A percentile compares a stretch with the other conserved stretches of the same genome.
phyloP scores from a whole-genome alignment of 2,329 filamentous ascomycete genomes.

The Penicillium thymicola region DNA sequence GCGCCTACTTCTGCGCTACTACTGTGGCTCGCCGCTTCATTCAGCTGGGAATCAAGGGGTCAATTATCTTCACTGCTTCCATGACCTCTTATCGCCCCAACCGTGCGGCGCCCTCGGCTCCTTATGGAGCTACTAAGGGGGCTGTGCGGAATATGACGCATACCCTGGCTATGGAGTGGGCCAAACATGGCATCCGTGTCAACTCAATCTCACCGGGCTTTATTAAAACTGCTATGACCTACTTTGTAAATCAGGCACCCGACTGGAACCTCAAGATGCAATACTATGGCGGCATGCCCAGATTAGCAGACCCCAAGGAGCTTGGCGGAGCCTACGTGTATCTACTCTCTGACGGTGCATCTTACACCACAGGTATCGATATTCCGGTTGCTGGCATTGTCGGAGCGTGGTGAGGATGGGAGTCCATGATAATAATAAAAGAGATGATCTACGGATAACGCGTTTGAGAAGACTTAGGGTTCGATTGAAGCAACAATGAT shows the following conservation, averaged over 20 bases:
- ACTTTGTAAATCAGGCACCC: constrained; percentile 51
- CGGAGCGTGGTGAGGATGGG: background rate
- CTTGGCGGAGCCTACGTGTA: constrained; percentile 58
- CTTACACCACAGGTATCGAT: constrained; percentile 38
- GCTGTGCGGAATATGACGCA: constrained; percentile 34
- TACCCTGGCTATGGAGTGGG: constrained; percentile 49
- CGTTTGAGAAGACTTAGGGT: background rate
- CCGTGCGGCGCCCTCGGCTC: constrained; percentile 51
- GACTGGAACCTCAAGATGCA: constrained; percentile 58
- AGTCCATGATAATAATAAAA: background rate
- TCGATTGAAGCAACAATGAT: background rate
- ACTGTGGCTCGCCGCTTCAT: constrained; percentile 38
- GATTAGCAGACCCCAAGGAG: constrained; percentile 53
- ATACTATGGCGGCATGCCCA: constrained; percentile 58
- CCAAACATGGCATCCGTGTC: constrained; percentile 38
- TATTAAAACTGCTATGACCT: constrained; percentile 46
- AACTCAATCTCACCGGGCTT: constrained; percentile 50
- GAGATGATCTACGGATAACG: background rate
- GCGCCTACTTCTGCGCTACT: constrained; percentile 32
- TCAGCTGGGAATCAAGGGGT: constrained; percentile 38
- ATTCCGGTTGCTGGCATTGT: constrained; percentile 39
- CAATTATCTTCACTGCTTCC: constrained; percentile 46
- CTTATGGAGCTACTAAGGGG: constrained; percentile 48
- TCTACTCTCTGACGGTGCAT: constrained; percentile 48
- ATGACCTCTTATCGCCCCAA: constrained; percentile 52